Conservation (phyloP, 352 stramenopile genomes). For the Pythium apleroticum region DNA sequence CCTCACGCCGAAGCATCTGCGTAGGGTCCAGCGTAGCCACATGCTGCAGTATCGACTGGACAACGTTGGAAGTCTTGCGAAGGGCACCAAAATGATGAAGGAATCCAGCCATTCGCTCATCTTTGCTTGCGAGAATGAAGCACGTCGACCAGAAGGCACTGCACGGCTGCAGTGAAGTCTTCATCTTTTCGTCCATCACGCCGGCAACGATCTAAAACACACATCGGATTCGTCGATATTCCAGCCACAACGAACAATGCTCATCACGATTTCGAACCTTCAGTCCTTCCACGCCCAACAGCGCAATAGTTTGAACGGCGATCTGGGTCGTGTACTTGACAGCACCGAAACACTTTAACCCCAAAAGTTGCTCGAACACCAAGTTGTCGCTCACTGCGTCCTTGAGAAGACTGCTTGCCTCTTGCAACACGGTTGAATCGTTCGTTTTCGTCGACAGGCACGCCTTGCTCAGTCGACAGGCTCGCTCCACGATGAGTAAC, state of each 20-base stretch:
- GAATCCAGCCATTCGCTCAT: conserved; percentile 1
- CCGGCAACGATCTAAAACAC: conserved; percentile 14
- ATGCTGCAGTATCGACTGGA: background rate
- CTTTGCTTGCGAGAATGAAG: conserved; percentile 25
- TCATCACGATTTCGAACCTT: conserved; percentile 11
- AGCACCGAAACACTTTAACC: conserved; percentile 16
- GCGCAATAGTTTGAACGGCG: conserved; percentile 5
- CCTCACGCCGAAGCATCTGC: background rate
- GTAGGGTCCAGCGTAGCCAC: background rate
- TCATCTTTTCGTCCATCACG: conserved; percentile 9
- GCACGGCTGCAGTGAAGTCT: background rate
- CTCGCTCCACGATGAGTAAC: conserved; percentile 19
- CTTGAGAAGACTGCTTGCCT: conserved; percentile 16
- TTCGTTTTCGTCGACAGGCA: background rate
- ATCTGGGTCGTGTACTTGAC: conserved; percentile 23
- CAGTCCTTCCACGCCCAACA: conserved; percentile 22
- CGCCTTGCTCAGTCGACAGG: conserved; percentile 3
- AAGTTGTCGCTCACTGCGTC: background rate
- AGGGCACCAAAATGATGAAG: background rate
- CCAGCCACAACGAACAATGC: background rate
- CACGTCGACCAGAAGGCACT: conserved; percentile 24
- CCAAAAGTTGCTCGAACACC: conserved; percentile 16
- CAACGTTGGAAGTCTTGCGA: background rate
- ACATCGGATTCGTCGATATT: background rate
- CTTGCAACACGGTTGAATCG: conserved; percentile 6